A percentile compares a stretch with the other conserved stretches of the same genome.
These are phyloP conservation scores for Eucalyptus curtisii DNA, from an alignment of 345 rosid species.

Conservation along the genomic window DNA sequence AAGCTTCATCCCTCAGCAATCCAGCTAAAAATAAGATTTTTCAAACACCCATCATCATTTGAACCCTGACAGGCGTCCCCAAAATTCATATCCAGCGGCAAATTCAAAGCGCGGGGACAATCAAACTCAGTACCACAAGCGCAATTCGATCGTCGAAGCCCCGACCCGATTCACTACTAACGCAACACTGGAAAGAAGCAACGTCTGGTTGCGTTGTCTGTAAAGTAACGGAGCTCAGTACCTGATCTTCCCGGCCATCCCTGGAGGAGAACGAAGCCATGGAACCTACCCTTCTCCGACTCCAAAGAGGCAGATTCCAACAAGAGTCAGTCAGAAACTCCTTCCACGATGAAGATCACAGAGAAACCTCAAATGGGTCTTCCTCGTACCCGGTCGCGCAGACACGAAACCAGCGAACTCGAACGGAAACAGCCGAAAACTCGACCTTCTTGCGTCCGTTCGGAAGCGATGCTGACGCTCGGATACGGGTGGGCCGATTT, in stretches of 20 bases:
- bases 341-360: not conserved
- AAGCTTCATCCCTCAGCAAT: not conserved
- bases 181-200: not conserved
- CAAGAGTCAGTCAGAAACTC: not conserved
- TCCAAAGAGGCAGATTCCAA: not conserved
- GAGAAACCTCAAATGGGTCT: not conserved
- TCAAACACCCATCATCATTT: not conserved
- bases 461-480: not conserved
- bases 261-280: not conserved
- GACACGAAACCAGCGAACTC: not conserved
- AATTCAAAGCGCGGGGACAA: not conserved
- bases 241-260: not conserved
- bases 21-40: not conserved
- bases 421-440: not conserved
- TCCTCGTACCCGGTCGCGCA: not conserved
- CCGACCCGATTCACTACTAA: not conserved
- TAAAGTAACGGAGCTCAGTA: not conserved
- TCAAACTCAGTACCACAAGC: not conserved
- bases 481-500: rapidly evolving
- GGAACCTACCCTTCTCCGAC: not conserved
- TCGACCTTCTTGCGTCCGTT: not conserved
- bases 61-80: not conserved
- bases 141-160: not conserved
- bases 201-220: not conserved
- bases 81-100: not conserved